Evolutionary conservation across 169 alveolate species (phyloP).

Genomic region (Plasmodium vinckei): DNA sequence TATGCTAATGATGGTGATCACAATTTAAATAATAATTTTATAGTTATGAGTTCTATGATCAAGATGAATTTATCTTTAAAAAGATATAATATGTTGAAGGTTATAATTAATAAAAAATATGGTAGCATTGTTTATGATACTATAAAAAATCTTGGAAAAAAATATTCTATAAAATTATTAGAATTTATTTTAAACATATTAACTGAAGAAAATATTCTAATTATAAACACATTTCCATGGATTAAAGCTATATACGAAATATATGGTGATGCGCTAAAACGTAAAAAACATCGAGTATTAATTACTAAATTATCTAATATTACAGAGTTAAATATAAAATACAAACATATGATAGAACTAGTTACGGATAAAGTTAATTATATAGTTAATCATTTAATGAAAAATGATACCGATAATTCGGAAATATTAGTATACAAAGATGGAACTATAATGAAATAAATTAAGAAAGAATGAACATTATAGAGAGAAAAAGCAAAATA

Average conservation of each 20-base stretch:
- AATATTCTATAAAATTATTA: conserved; percentile 49
- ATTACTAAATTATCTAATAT: conserved; percentile 27
- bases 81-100: conserved; percentile 1
- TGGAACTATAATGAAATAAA: conserved; percentile 69
- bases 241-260: conserved; percentile 48
- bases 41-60: conserved; percentile 31
- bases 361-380: conserved; percentile 36
- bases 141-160: conserved; percentile 43
- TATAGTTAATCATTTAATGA: conserved; percentile 29
- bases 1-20: conserved; percentile 1
- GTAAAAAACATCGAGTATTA: conserved; percentile 31
- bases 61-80: conserved; percentile 52
- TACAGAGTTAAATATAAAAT: conserved; percentile 8
- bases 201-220: background rate
- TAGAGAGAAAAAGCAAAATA: too few species aligned
- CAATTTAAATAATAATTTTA: conserved; percentile 12
- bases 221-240: conserved; percentile 15
- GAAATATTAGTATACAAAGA: conserved; percentile 33
- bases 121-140: conserved; percentile 14
- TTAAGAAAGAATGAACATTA: too few species aligned
- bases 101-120: conserved; percentile 2
- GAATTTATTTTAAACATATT: conserved; percentile 20
- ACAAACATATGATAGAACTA: conserved; percentile 42
- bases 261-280: conserved; percentile 28
- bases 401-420: conserved; percentile 10